Conservation (phyloP, 768 basidiomycete species). For the Xerocomus brunneocitrinus region DNA sequence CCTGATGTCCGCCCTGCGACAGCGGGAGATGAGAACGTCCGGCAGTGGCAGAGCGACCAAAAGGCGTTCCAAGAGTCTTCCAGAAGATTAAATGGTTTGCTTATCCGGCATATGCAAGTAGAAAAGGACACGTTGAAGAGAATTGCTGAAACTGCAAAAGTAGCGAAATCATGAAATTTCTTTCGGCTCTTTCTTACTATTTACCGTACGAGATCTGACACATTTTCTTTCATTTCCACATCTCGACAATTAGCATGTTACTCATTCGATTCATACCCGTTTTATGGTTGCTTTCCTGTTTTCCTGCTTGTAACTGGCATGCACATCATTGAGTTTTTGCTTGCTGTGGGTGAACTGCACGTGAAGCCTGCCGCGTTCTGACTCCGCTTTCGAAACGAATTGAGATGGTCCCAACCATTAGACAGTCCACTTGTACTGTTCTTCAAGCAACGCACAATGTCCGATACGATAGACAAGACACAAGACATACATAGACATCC, state of each 20-base stretch:
- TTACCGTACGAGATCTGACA: conserved; percentile 15
- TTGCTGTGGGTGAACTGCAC: conserved; percentile 17
- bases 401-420: conserved; percentile 13
- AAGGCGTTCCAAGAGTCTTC: conserved; percentile 50
- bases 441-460: conserved; percentile 12
- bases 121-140: conserved; percentile 76
- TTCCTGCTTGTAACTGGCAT: conserved; percentile 24
- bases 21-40: conserved; percentile 20
- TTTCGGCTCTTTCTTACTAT: background rate
- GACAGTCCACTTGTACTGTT: conserved; percentile 4
- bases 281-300: conserved; percentile 16
- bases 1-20: conserved; percentile 15
- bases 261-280: conserved; percentile 25
- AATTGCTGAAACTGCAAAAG: conserved; percentile 53
- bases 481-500: conserved; percentile 34
- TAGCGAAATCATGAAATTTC: conserved; percentile 25
- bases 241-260: conserved; percentile 12
- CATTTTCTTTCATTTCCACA: conserved; percentile 5
- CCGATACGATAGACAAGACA: conserved; percentile 22
- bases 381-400: conserved; percentile 28
- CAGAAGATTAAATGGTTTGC: conserved; percentile 70
- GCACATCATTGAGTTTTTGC: conserved; percentile 20
- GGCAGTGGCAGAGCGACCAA: conserved; percentile 30
- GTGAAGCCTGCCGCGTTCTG: conserved; percentile 30
- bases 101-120: conserved; percentile 76